Percentiles rank a stretch among this genome's conserved stretches.
Evolutionary conservation across 148 eudicot genomes (phyloP).

Genomic region (Rhododendron mucronatum): DNA sequence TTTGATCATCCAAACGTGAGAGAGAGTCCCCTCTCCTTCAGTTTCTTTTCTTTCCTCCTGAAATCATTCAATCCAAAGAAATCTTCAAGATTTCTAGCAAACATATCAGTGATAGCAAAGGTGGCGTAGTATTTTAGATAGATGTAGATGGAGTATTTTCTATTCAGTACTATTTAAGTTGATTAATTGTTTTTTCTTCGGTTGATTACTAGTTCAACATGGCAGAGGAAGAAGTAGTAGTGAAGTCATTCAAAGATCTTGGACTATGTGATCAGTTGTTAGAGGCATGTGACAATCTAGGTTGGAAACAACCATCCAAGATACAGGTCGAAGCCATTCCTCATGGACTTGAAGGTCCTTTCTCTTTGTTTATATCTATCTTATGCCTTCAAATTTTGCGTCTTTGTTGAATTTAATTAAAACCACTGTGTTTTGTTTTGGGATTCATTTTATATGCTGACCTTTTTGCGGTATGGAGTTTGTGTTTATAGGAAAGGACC

Average conservation of each 20-base stretch:
- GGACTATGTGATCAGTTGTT: conserved; percentile 60
- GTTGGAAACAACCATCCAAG: conserved; percentile 69
- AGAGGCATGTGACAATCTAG: conserved; percentile 63
- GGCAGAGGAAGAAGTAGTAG: conserved; percentile 37
- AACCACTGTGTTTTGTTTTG: not conserved
- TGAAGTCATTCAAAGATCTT: conserved; percentile 57
- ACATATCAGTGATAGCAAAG: not conserved
- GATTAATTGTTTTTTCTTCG: not conserved
- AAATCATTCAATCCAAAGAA: no score
- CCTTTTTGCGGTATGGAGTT: not conserved
- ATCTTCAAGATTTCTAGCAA: not conserved
- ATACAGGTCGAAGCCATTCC: conserved; percentile 81
- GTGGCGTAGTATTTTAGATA: not conserved
- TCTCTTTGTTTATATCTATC: not conserved
- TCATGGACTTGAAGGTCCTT: conserved; percentile 58
- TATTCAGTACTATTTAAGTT: not conserved
- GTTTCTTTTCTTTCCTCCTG: no score
- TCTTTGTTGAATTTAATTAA: not conserved
- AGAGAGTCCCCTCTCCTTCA: no score
- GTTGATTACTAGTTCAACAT: conserved; percentile 11
- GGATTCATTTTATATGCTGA: not conserved
- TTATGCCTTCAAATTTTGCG: not conserved
- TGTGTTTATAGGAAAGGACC: conserved; percentile 55
- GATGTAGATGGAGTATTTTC: not conserved
- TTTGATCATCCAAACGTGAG: no score